Evolutionary conservation across 169 alveolate species (phyloP), one percentile per base, ranked within the genome.

Genomic region (Blepharisma undulans): DNA sequence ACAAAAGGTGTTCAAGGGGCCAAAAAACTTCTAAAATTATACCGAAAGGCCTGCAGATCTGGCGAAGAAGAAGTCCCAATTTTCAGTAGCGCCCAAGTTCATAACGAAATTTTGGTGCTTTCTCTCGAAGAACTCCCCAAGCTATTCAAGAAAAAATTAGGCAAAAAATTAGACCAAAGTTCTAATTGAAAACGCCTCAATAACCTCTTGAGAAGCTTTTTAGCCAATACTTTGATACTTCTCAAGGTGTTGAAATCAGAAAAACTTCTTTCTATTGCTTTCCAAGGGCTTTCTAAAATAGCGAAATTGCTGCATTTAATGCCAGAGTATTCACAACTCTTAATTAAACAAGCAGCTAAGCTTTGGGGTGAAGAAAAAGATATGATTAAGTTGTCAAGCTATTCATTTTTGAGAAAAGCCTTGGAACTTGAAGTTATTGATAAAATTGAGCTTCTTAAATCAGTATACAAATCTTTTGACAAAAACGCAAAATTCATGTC

Each of bases 401-500:
- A 71, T 86, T 19, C 27, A 18, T 86, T 86, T 72, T 12, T 86
- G 7, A 86, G 91, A 32, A 86, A 72, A 32, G 48, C 30, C 4
- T 27, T 61, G 25, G 59, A 61, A 21, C 29, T 25, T 21, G 34
- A 33, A 19, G 27, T 32, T 14, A 25, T 66, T 32, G 91, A 86
- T 0, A 86, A 86, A 86, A 36, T 86, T 30, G 91, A 66, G 29
- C 29, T 27, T 32, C 48, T 86, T 27, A 86, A 71, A 10, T 21
- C 22, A 6, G n/a, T 86, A 19, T 72, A 71, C 12, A 18, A 25
- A 60, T 19, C 30, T 59, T 86, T 27, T 72, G 66, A 86, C 36
- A 86, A 72, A 32, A 86, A 86, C 66, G 27, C 72, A 21, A 60
- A 72, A 32, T 86, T 86, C 71, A 72, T 86, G 84, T 25, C 81